These are phyloP conservation scores for Ceratorhiza oryzae-sativae DNA, from an alignment of 1,284 basidiomycete species.

Conservation along the genomic window DNA sequence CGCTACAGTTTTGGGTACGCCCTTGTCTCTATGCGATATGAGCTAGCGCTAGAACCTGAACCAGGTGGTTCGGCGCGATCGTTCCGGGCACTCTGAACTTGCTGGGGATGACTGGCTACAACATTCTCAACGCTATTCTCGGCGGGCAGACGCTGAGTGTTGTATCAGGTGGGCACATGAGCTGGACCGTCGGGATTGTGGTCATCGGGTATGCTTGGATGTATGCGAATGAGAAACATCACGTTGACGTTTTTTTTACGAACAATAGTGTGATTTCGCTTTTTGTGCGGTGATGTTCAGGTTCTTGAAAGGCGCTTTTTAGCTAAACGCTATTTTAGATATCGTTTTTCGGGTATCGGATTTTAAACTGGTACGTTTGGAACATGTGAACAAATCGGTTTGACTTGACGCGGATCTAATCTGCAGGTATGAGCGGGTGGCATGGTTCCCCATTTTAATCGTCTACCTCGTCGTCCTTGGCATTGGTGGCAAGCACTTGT, in stretches of 20 bases:
- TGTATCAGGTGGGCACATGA: constrained; percentile 63
- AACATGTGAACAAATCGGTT: not conserved
- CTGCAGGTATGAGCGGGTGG: constrained; percentile 71
- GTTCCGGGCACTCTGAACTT: constrained; percentile 30
- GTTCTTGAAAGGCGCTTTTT: not conserved
- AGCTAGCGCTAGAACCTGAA: not conserved
- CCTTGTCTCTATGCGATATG: not conserved
- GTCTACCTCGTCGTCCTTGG: constrained; percentile 79
- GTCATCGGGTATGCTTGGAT: constrained; percentile 59
- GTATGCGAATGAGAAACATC: no score
- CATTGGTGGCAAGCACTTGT: constrained; percentile 70
- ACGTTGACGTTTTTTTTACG: constrained; percentile 72
- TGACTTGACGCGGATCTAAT: not conserved
- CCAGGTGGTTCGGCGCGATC: constrained; percentile 49
- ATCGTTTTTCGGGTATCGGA: constrained; percentile 64
- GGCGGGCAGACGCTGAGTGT: constrained; percentile 81
- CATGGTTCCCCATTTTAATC: constrained; percentile 82
- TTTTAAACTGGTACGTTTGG: constrained; percentile 66
- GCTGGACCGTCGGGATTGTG: constrained; percentile 79
- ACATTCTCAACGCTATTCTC: constrained; percentile 77
- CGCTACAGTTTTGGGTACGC: constrained; percentile 72
- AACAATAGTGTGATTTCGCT: constrained; percentile 50
- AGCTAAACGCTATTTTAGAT: constrained; percentile 12
- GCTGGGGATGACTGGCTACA: constrained; percentile 68
- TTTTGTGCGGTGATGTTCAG: not conserved